A percentile compares a stretch with the other conserved stretches of the same genome.
These are phyloP conservation scores for Pseudomicrostroma phylloplanum DNA, from an alignment of 1,284 basidiomycete genomes.

Conservation along the genomic window DNA sequence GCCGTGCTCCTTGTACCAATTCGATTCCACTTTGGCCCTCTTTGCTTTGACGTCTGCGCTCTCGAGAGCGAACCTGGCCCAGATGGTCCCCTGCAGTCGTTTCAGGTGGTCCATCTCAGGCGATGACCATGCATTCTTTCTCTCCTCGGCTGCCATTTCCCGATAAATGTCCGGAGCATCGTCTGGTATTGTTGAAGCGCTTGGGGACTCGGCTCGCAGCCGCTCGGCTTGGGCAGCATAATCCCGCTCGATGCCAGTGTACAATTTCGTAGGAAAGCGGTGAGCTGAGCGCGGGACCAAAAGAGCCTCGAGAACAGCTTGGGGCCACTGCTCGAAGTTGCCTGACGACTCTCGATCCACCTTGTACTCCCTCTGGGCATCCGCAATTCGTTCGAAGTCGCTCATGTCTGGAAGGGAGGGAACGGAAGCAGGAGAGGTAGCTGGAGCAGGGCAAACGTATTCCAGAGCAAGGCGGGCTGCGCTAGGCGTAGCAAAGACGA, in stretches of 20 bases:
- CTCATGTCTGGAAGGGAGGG: constrained; percentile 5
- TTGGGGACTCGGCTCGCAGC: background rate
- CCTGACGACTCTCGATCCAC: constrained; percentile 16
- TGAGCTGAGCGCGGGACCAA: constrained; percentile 29
- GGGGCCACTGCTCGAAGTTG: constrained; percentile 17
- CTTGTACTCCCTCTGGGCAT: constrained; percentile 17
- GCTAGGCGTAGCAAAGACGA: constrained; percentile 39
- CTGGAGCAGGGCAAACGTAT: constrained; percentile 25
- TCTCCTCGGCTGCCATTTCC: constrained; percentile 44
- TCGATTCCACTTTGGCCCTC: constrained; percentile 25
- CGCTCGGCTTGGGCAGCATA: constrained; percentile 12
- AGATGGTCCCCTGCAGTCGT: constrained; percentile 19
- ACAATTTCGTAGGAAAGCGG: constrained; percentile 33
- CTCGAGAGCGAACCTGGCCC: constrained; percentile 34
- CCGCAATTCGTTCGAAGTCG: background rate
- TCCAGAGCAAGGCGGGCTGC: constrained; percentile 34
- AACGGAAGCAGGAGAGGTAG: background rate
- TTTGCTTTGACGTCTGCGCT: constrained; percentile 38
- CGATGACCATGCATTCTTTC: background rate
- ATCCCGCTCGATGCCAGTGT: constrained; percentile 38
- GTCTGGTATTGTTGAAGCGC: constrained; percentile 18
- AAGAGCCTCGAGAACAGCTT: constrained; percentile 23
- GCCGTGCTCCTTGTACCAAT: constrained; percentile 48
- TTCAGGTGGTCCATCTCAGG: constrained; percentile 23
- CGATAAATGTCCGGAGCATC: constrained; percentile 46